A percentile compares a stretch with the other conserved stretches of the same genome.
These are phyloP conservation scores for Cercospora berteroae DNA, from an alignment of 2,329 filamentous ascomycete genomes.

Conservation along the genomic window DNA sequence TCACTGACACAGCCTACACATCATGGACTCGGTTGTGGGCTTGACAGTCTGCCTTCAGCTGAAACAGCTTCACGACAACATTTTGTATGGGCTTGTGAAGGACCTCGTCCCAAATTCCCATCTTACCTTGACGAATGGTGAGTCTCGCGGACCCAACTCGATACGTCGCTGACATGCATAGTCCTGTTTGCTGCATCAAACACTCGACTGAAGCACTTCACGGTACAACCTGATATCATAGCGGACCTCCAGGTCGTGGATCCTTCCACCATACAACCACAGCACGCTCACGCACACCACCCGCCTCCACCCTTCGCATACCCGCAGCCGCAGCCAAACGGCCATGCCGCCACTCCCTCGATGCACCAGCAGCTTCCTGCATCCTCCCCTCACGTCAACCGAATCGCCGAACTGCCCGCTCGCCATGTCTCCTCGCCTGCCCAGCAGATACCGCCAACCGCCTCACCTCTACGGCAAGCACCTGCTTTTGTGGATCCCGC, in stretches of 20 bases:
- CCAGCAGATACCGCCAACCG: slow-evolving; percentile 26
- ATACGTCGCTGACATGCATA: slow-evolving; percentile 36
- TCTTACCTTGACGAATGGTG: slow-evolving; percentile 71
- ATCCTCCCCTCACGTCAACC: slow-evolving; percentile 13
- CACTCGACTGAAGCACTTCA: slow-evolving; percentile 53
- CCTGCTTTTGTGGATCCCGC: slow-evolving; percentile 72
- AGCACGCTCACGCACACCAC: slow-evolving; percentile 9
- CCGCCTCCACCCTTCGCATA: slow-evolving; percentile 6
- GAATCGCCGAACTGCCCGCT: slow-evolving; percentile 27
- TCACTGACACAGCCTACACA: background rate
- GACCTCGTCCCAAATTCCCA: slow-evolving; percentile 65
- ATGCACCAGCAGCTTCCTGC: slow-evolving; percentile 14
- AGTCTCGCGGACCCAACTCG: slow-evolving; percentile 24
- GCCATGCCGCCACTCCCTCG: slow-evolving; percentile 1
- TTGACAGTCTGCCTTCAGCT: slow-evolving; percentile 73
- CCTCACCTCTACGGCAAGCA: slow-evolving; percentile 39
- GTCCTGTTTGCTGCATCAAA: slow-evolving; percentile 57
- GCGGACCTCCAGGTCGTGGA: slow-evolving; percentile 55
- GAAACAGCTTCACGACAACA: slow-evolving; percentile 58
- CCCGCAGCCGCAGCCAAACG: slow-evolving; percentile 10
- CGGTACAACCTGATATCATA: slow-evolving; percentile 58
- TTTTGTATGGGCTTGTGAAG: slow-evolving; percentile 68
- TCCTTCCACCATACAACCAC: background rate
- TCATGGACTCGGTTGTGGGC: slow-evolving; percentile 44
- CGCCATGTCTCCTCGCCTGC: slow-evolving; percentile 20